Percentiles rank a stretch among this genome's conserved stretches.
Evolutionary conservation across 2,329 filamentous ascomycete species (phyloP).

Genomic region (Tolypocladium capitatum): DNA sequence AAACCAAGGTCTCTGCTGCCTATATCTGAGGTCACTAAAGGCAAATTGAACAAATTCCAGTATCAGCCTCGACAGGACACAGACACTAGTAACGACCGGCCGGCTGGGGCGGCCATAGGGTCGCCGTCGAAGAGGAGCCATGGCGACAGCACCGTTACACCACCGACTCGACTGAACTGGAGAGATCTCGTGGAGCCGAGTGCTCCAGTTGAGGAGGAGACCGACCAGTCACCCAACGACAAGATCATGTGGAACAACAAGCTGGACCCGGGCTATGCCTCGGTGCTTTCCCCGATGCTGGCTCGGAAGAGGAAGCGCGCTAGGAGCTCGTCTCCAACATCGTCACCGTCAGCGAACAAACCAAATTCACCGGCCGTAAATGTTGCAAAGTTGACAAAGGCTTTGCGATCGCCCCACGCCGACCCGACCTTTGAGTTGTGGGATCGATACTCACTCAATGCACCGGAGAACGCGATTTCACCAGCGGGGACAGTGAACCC

Average conservation of each 20-base stretch:
- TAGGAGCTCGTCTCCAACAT: conserved; percentile 59
- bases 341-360: conserved; percentile 46
- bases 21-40: conserved; percentile 45
- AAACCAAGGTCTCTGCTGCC: conserved; percentile 27
- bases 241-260: conserved; percentile 47
- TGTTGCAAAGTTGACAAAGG: conserved; percentile 41
- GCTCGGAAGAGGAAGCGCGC: conserved; percentile 49
- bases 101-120: not conserved
- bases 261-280: conserved; percentile 25
- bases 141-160: conserved; percentile 24
- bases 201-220: conserved; percentile 28
- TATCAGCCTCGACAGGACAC: conserved; percentile 16
- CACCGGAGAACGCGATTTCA: conserved; percentile 27
- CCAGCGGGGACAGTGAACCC: conserved; percentile 37
- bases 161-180: conserved; percentile 40
- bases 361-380: conserved; percentile 36
- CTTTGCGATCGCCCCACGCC: conserved; percentile 52
- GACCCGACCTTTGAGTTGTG: conserved; percentile 65
- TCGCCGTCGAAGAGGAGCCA: conserved; percentile 3
- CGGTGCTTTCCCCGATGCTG: conserved; percentile 34
- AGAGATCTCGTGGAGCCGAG: conserved; percentile 41
- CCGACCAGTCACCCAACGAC: conserved; percentile 44
- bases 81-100: not conserved
- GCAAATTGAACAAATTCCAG: conserved; percentile 46
- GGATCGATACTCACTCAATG: conserved; percentile 54